Evolutionary conservation across 1,284 basidiomycete species (phyloP), one percentile per base, ranked within the genome.

Genomic region (Austropuccinia psidii): DNA sequence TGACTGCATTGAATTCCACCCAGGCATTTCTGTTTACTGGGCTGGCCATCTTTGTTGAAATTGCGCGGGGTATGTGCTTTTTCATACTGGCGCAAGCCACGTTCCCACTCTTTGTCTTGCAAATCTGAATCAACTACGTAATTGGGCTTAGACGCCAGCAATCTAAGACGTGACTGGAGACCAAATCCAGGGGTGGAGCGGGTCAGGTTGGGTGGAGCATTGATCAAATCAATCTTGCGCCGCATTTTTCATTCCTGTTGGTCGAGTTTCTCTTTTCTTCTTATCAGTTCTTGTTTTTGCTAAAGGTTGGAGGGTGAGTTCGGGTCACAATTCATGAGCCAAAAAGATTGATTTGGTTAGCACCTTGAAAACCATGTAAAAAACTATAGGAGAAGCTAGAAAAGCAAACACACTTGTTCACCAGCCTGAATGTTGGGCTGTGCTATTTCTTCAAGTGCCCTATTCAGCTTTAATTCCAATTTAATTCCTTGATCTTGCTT

Each of bases 71-170:
- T 52, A 27, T 50, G 37, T 13, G 50, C 27, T 19, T 57, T 11
- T 24, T 73, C 70, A 47, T 50, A 65, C 24, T 55, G 27, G 21
- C 39, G 33, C 2, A 73, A 29, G 4, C 41, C 60, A 29, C 49
- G 60, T 39, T 73, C 70, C 27, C 64, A 58, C 65, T 73, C 19
- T 57, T 61, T 47, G 47, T 73, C 70, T 27, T 41, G 33, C 17
- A 43, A n/a, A 31, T 73, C 50, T 33, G 60, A 64, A 35, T 73
- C 70, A 24, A 73, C 61, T 13, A 57, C 61, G 50, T 73, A 73
- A 54, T 73, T 61, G 13, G 61, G 60, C 39, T 73, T 73, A 24
- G 47, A 35, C 1, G 27, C 35, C 24, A 64, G 70, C 33, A 52
- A 60, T 33, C 70, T 61, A 11, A 73, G 52, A 15, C 70, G 29